Evolutionary conservation across 208 protist genomes (phyloP), one percentile per base, ranked within the genome.

Genomic region (Polymyxa betae): DNA sequence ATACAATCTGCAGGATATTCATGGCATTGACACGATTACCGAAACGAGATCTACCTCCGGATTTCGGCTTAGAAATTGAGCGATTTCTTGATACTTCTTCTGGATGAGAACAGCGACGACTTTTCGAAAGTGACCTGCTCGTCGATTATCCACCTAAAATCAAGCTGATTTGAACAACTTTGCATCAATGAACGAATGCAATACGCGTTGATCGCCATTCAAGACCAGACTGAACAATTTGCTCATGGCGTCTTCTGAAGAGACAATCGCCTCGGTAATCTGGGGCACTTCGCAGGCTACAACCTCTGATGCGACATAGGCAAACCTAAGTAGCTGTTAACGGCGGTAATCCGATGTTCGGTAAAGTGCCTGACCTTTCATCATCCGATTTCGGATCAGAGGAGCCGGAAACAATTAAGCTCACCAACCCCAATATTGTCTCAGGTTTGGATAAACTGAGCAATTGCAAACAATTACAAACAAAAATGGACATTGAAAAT

Each of bases 21-120:
- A 35, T 5, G 10, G 5, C 35, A 82, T 5, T 43, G 72, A 43
- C n/a, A 82, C 16, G 5, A 43, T 43, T 82, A 82, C 5, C 12
- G n/a, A 82, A 43, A 35, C 72, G 72, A 24, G 5, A n/a, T 43
- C 10, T 43, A 82, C 72, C 5, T 82, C 12, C 10, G 72, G 35
- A 43, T 82, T 5, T 35, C 10, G 16, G 12, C 5, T n/a, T 20
- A 82, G 5, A n/a, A 38, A 82, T 35, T 82, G 10, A 20, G 72
- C 72, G 16, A 82, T 45, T 45, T 82, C 72, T 38, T 82, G 16
- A 43, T 82, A 82, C n/a, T 43, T 35, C n/a, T 5, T 82, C n/a
- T 35, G 72, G 35, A 82, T 82, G 5, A 82, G n/a, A 82, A 82
- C 72, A 82, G 72, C n/a, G 16, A 82, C 16, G n/a, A 82, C 72